These are phyloP conservation scores for Pseudomonodictys pantanalensis DNA, from an alignment of 495 filamentous ascomycete genomes.

Conservation along the genomic window DNA sequence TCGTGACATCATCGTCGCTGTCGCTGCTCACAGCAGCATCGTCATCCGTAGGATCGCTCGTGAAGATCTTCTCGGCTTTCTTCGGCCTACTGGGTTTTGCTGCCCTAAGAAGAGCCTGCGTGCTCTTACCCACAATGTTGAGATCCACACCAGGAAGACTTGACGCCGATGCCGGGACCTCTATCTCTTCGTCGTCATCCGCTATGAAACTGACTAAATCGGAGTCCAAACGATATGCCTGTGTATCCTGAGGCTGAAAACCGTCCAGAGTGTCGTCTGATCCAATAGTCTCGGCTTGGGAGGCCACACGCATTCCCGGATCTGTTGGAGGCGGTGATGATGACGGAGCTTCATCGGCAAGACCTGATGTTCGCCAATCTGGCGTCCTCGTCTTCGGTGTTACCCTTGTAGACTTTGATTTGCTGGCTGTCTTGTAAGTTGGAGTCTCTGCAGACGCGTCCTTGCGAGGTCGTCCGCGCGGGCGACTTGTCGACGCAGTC, in stretches of 20 bases:
- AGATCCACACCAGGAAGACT: slow-evolving; percentile 20
- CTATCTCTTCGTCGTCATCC: slow-evolving; percentile 22
- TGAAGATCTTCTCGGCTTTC: slow-evolving; percentile 25
- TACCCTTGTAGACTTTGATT: not conserved
- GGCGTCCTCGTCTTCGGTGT: slow-evolving; percentile 3
- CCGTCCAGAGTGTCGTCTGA: slow-evolving; percentile 24
- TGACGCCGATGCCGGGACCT: slow-evolving; percentile 9
- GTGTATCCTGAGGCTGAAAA: slow-evolving; percentile 11
- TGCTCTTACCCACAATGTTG: slow-evolving; percentile 17
- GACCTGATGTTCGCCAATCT: slow-evolving; percentile 13
- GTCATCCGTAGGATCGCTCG: slow-evolving; percentile 25
- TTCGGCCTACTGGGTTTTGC: slow-evolving; percentile 1
- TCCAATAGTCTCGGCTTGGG: slow-evolving; percentile 27
- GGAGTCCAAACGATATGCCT: slow-evolving; percentile 23
- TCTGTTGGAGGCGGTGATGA: slow-evolving; percentile 32
- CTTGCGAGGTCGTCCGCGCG: slow-evolving; percentile 15
- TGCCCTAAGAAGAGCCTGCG: slow-evolving; percentile 16
- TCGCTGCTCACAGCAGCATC: slow-evolving; percentile 26
- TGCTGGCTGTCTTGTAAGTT: not conserved
- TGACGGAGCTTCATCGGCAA: slow-evolving; percentile 19
- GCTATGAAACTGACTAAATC: slow-evolving; percentile 24
- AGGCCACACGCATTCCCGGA: slow-evolving; percentile 24
- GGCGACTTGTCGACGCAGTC: too few species aligned
- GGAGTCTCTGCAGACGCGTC: slow-evolving; percentile 4
- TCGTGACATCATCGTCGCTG: slow-evolving; percentile 9